A percentile compares a stretch with the other conserved stretches of the same genome.
Conservation (phyloP, 768 basidiomycete species). For the Postia placenta region DNA sequence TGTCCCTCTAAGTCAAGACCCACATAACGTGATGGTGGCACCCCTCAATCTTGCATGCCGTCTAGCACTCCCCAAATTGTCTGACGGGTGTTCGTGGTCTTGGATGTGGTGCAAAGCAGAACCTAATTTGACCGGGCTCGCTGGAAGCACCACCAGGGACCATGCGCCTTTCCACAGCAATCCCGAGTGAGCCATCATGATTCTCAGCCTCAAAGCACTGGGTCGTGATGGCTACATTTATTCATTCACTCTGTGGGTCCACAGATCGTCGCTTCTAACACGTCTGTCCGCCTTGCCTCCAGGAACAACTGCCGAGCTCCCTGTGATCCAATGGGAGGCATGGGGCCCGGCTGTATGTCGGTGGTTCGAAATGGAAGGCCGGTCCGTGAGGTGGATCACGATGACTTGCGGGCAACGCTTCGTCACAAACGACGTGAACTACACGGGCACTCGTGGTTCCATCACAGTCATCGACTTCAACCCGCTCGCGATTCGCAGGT, state of each 20-base stretch:
- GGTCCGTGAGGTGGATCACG: slow-evolving; percentile 24
- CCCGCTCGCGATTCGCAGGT: slow-evolving; percentile 8
- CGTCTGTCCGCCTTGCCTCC: neutral
- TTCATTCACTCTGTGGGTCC: slow-evolving; percentile 19
- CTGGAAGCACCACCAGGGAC: slow-evolving; percentile 1
- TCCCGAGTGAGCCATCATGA: slow-evolving; percentile 18
- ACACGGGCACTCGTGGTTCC: neutral
- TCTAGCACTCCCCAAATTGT: slow-evolving; percentile 16
- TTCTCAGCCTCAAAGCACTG: slow-evolving; percentile 14
- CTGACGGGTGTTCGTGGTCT: slow-evolving; percentile 8
- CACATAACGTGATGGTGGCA: neutral
- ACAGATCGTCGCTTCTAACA: slow-evolving; percentile 17
- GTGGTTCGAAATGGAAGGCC: slow-evolving; percentile 19
- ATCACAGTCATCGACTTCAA: slow-evolving; percentile 22
- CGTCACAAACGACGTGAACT: slow-evolving; percentile 5
- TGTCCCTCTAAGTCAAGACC: neutral
- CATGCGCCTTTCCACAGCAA: slow-evolving; percentile 16
- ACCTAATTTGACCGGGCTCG: slow-evolving; percentile 15
- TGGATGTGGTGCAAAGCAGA: slow-evolving; percentile 23
- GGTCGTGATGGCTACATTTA: slow-evolving; percentile 4
- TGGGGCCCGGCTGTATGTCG: slow-evolving; percentile 22
- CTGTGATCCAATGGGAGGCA: slow-evolving; percentile 8
- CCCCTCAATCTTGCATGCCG: slow-evolving; percentile 10
- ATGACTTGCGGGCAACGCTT: slow-evolving; percentile 25
- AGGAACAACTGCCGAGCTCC: neutral